Evolutionary conservation across 2,329 filamentous ascomycete species (phyloP), one percentile per base, ranked within the genome.

Genomic region (Rugonectria rugulosa): DNA sequence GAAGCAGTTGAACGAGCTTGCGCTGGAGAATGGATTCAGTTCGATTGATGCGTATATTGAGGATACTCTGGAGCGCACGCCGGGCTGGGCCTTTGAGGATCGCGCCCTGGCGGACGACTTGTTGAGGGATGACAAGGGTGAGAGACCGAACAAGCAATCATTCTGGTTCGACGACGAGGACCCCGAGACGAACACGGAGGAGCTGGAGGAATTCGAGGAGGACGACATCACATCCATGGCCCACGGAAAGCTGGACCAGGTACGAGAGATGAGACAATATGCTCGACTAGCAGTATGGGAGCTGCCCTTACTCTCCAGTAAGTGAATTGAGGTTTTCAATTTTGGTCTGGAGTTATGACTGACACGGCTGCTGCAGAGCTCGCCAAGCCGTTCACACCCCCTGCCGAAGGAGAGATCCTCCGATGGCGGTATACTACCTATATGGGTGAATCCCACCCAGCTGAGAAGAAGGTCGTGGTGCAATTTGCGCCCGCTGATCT

Each of bases 371-470:
- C 52, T 32, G 44, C 69, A 97, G 91, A 94, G 72, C 84, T 95
- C 60, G 89, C 91, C 51, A 91, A 91, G 75, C 89, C 91, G 15
- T 98, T 97, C 73, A 77, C 82, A 57, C 84, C 87, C 3, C 92
- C 94, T 2, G 81, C 83, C 12, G 73, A 81, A 24, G 75, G 86
- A 40, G 82, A 90, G 66, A 86, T 92, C 40, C 85, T 99, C 54
- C 89, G 94, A 68, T 99, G 97, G 86, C 89, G 95, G 68, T 97
- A 97, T 80, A 99, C 95, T 14, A 93, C 89, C 31, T 98, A 98
- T 77, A 89, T 99, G 83, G 94, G 94, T 68, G 95, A 98, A 76
- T 80, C 85, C 52, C 96, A 99, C 77, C 94, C 95, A 0, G 92
- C 94, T 3, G 87, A 92, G 75, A 88, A 87, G 71, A 99, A 99